Evolutionary conservation across 2,329 filamentous ascomycete genomes (phyloP).

Genomic region (Magnaporthiopsis incrustans): DNA sequence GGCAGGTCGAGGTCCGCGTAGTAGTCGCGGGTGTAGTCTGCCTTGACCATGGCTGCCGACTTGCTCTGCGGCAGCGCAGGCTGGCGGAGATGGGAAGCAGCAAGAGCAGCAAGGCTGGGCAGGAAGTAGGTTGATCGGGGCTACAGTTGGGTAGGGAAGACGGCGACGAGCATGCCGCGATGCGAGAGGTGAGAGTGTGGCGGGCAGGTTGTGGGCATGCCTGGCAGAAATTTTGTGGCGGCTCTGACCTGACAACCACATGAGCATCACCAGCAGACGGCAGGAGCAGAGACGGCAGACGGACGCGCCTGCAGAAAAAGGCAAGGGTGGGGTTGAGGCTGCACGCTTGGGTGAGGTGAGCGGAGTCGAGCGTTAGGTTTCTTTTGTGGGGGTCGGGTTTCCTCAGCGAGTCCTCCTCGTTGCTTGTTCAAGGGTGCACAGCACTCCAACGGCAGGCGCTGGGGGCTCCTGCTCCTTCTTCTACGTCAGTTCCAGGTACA

Average conservation of each 20-base stretch:
- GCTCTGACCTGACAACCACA: background rate
- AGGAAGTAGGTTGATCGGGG: background rate
- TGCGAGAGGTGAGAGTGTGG: background rate
- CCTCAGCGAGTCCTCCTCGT: background rate
- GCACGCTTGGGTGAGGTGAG: background rate
- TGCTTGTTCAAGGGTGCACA: too few species aligned
- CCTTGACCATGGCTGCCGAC: slow-evolving; percentile 53
- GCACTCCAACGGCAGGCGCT: too few species aligned
- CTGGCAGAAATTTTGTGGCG: background rate
- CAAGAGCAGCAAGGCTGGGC: background rate
- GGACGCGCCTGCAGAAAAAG: background rate
- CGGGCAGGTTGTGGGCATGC: too few species aligned
- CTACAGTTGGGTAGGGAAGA: background rate
- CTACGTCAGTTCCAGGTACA: too few species aligned
- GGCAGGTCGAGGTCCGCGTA: slow-evolving; percentile 76
- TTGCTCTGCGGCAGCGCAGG: background rate
- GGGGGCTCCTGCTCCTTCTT: too few species aligned
- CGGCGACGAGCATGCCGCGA: background rate
- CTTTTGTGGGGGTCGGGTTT: background rate
- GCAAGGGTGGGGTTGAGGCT: background rate
- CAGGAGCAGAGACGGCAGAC: too few species aligned
- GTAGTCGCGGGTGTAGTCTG: slow-evolving; percentile 62
- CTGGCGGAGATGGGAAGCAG: background rate
- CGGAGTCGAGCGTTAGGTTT: background rate
- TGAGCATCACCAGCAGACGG: background rate